Conservation (phyloP, 495 filamentous ascomycete species). For the Tuber indicum region DNA sequence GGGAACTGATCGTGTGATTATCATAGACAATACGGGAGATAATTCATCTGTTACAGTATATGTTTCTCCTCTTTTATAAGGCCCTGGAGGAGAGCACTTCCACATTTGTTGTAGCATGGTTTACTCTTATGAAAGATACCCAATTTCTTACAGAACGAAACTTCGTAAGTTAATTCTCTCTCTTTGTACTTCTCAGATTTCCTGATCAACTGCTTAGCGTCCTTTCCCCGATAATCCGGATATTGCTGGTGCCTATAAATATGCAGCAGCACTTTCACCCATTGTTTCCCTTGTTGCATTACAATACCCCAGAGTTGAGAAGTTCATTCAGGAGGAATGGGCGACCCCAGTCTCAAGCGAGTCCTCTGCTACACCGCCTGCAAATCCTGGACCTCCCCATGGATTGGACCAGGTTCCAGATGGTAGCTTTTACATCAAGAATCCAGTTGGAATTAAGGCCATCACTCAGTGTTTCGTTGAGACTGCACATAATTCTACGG, state of each 20-base stretch:
- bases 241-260: slow-evolving; percentile 53
- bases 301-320: slow-evolving; percentile 52
- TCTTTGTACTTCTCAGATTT: neutral
- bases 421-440: slow-evolving; percentile 36
- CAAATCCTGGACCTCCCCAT: slow-evolving; percentile 22
- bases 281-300: slow-evolving; percentile 68
- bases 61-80: slow-evolving; percentile 63
- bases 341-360: slow-evolving; percentile 33
- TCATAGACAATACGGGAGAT: slow-evolving; percentile 39
- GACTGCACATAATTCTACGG: slow-evolving; percentile 14
- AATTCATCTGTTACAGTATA: slow-evolving; percentile 39
- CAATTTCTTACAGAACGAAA: slow-evolving; percentile 29
- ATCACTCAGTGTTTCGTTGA: slow-evolving; percentile 32
- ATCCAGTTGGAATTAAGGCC: slow-evolving; percentile 27
- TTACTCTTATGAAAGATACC: slow-evolving; percentile 55
- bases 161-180: slow-evolving; percentile 12
- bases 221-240: slow-evolving; percentile 43
- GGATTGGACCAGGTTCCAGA: slow-evolving; percentile 19
- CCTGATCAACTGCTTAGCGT: slow-evolving; percentile 23
- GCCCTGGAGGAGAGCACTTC: slow-evolving; percentile 52
- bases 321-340: slow-evolving; percentile 42
- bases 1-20: slow-evolving; percentile 6
- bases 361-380: slow-evolving; percentile 37
- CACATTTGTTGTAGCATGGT: slow-evolving; percentile 63
- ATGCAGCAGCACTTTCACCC: slow-evolving; percentile 62